Evolutionary conservation across 2,329 filamentous ascomycete species (phyloP).

Genomic region (Ramichloridium luteum): DNA sequence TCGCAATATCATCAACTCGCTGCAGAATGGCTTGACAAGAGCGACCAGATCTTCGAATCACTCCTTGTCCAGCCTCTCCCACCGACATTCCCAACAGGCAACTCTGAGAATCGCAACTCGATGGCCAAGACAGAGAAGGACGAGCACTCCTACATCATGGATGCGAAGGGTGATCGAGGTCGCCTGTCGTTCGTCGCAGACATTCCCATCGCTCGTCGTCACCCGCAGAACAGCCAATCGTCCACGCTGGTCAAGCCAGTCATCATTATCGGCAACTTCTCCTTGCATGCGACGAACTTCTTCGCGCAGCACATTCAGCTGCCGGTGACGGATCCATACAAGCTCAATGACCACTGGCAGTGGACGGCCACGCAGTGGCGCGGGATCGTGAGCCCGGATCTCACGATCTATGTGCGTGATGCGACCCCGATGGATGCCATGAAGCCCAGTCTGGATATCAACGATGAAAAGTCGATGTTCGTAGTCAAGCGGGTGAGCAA

Average conservation of each 20-base stretch:
- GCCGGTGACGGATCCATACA: constrained; percentile 52
- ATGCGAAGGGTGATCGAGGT: no score
- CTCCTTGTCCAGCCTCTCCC: constrained; percentile 10
- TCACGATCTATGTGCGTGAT: constrained; percentile 55
- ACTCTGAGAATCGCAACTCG: constrained; percentile 3
- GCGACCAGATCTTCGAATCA: constrained; percentile 50
- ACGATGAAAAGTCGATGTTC: constrained; percentile 31
- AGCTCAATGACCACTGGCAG: constrained; percentile 85
- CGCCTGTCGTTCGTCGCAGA: constrained; percentile 5
- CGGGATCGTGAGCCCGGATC: constrained; percentile 68
- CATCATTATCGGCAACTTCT: constrained; percentile 66
- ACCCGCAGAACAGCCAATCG: constrained; percentile 6
- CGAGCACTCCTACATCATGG: no score
- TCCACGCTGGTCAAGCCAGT: constrained; percentile 44
- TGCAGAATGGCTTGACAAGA: constrained; percentile 60
- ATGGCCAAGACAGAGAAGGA: constrained; percentile 14
- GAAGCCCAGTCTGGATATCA: constrained; percentile 26
- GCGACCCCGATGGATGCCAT: constrained; percentile 17
- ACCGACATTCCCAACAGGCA: constrained; percentile 1
- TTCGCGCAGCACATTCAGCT: constrained; percentile 66
- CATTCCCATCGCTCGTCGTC: constrained; percentile 3
- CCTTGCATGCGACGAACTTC: constrained; percentile 63
- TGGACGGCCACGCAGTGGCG: constrained; percentile 95
- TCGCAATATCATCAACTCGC: constrained; percentile 48
- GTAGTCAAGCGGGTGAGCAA: constrained; percentile 30